Base-by-base conservation (phyloP, 2,329 filamentous ascomycete species). In the Alternaria sp. region DNA sequence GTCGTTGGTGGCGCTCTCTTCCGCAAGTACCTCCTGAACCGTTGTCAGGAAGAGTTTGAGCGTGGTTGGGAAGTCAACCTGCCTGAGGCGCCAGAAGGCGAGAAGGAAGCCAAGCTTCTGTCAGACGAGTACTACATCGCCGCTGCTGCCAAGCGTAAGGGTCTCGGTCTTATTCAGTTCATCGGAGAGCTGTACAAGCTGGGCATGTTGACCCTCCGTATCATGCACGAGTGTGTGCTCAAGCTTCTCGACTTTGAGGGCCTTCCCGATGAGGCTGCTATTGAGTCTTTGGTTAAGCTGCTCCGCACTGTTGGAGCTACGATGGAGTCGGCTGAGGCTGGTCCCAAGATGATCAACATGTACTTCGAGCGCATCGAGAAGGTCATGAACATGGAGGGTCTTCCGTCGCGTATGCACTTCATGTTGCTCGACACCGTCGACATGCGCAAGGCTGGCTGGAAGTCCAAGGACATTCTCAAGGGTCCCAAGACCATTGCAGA, bases 151-250 rank as follows among this genome's bases (percentile, higher is more conserved):
- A 99, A 99, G 86, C 90, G 95, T 82, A 92, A 93, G 80, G 95
- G 95, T 82, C 91, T 99, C 67, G 95, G 95, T 90, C 88, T 99
- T 22, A 94, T 99, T 66, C 94, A 97, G 82, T 99, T 99, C 83
- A 99, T 99, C 77, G 95, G 95, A 84, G 95, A 99, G 82, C 88
- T 99, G 46, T 99, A 97, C 88, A 99, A 98, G 86, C 89, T 99
- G 63, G 90, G 91, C 78, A 99, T 99, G 95, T 87, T 99, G 80
- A 99, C 95, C 63, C 92, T 97, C 80, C 92, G 94, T 79, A 99
- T 99, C 82, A 99, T 99, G 95, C 94, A 99, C 84, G 93, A 97
- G 81, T 99, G 95, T 86, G 93, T 99, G 28, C 90, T 93, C 83
- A 97, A 97, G 82, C 87, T 99, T 66, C 92, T 99, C 69, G 94